Base-by-base conservation (phyloP, 1,284 basidiomycete genomes). In the Omphalotus olearius region DNA sequence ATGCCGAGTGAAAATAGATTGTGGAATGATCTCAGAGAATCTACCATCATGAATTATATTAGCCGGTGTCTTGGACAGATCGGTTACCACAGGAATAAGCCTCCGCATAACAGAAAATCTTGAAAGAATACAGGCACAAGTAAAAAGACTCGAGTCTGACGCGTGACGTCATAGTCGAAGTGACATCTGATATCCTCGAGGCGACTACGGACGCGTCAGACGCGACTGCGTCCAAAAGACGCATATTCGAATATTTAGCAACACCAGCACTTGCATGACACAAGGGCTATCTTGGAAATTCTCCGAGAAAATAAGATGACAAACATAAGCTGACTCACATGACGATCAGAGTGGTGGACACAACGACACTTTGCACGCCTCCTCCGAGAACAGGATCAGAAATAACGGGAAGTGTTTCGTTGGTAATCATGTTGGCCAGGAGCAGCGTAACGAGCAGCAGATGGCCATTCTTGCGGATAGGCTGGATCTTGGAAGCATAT, bases 391-490 rank as follows among this genome's bases (percentile, higher is more conserved):
- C 76, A 20, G 85, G 85, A 63, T 94, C 91, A 25, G 91, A 80
- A 61, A 98, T 93, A 63, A 98, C 85, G 26, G 95, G 94, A 3
- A 98, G 79, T 3, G 91, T 84, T 70, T 95, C 93, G 67, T 94
- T 94, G 59, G 88, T 85, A 59, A 95, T 91, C 91, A 93, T 92
- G 68, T 93, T 92, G 41, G 86, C 83, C 28, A 93, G 71, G 7
- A 93, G 77, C 11, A 93, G 79, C 0, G 89, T 92, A 54, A 93
- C 90, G 50, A 93, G 78, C 4, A 93, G 75, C 28, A 93, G 70
- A 65, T 93, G 90, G 0, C 90, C 90, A 62, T 93, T 85, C 73
- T 86, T 80, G 58, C 93, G 86, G 47, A 96, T 84, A 13, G 92
- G 92, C 65, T 87, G 85, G 62, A 96, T 95, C 69, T 88, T 87